Base-by-base conservation (phyloP, 2,329 filamentous ascomycete genomes). In the Pyricularia grisea region DNA sequence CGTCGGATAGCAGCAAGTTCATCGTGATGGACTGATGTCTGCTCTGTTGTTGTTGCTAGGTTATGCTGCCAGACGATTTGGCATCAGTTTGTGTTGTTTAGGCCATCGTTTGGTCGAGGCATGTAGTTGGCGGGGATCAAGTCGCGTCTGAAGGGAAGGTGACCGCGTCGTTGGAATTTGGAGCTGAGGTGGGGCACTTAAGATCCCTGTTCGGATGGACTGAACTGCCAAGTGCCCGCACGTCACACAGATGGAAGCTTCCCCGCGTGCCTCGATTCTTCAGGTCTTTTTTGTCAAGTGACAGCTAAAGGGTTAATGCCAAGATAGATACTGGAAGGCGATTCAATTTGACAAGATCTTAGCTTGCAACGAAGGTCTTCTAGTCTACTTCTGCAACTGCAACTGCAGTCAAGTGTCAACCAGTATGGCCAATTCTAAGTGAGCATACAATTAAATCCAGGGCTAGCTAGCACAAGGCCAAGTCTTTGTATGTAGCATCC, bases 1-100 rank as follows among this genome's bases (percentile, higher is more conserved):
- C 86, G 77, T 88, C 86, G 58, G 86, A 88, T 5, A 88, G 80
- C 25, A 88, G 77, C 10, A 88, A 77, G 73, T 88, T 88, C 87
- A 88, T 88, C 67, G 72, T 75, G 72, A 25, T 5, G 23, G 23
- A 17, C 36, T 42, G 23, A 10, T 5, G 30, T 20, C 3, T 68
- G 55, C 28, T 58, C 28, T 36, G 4, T 4, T n/a, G 17, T 25
- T 17, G n/a, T 66, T 10, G 30, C 30, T 2, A n/a, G 3, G 36
- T 23, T 17, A 36, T 20, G 7, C 60, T 17, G 27, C 60, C 25
- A 23, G 10, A 28, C 60, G 60, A 30, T 23, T 28, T 63, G 60
- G 25, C 60, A 27, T 30, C 14, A 28, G 12, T 12, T 28, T 63
- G 2, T 12, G 60, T 17, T 17, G 25, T 28, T 27, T 27, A 28